phyloP scores from a whole-genome alignment of 2,329 filamentous ascomycete species.

The Colletotrichum nymphaeae region DNA sequence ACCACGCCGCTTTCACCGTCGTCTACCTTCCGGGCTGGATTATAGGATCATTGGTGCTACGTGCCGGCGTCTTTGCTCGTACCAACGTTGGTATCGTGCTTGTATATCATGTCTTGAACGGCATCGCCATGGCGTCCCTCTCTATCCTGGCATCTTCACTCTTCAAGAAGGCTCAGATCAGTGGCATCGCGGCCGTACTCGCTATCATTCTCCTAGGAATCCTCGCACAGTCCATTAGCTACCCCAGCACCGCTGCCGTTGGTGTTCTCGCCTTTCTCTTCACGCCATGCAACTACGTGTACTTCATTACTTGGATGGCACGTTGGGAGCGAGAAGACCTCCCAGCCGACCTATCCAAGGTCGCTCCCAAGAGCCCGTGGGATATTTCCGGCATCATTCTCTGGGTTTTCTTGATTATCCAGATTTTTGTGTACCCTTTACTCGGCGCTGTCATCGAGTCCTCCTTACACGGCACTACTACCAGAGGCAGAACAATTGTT shows the following conservation, averaged over 20 bases:
- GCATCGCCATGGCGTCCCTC: conserved; percentile 81
- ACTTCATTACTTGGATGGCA: conserved; percentile 80
- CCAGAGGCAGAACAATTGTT: conserved; percentile 66
- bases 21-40: conserved; percentile 89
- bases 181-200: conserved; percentile 83
- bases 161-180: conserved; percentile 89
- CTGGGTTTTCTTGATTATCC: conserved; percentile 81
- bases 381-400: conserved; percentile 78
- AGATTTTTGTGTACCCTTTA: conserved; percentile 82
- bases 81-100: conserved; percentile 75
- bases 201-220: conserved; percentile 81
- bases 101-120: conserved; percentile 80
- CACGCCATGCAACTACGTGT: conserved; percentile 88
- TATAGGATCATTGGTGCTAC: conserved; percentile 75
- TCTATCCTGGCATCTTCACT: conserved; percentile 85
- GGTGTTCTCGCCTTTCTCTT: conserved; percentile 81
- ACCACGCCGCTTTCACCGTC: conserved; percentile 83
- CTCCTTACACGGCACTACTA: conserved; percentile 79
- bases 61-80: conserved; percentile 71
- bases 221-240: conserved; percentile 79
- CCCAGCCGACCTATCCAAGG: conserved; percentile 69
- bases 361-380: conserved; percentile 75
- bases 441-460: conserved; percentile 81
- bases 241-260: conserved; percentile 72
- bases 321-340: conserved; percentile 75